Evolutionary conservation across 345 rosid genomes (phyloP), one percentile per base, ranked within the genome.

Genomic region (Citrus unshiu): DNA sequence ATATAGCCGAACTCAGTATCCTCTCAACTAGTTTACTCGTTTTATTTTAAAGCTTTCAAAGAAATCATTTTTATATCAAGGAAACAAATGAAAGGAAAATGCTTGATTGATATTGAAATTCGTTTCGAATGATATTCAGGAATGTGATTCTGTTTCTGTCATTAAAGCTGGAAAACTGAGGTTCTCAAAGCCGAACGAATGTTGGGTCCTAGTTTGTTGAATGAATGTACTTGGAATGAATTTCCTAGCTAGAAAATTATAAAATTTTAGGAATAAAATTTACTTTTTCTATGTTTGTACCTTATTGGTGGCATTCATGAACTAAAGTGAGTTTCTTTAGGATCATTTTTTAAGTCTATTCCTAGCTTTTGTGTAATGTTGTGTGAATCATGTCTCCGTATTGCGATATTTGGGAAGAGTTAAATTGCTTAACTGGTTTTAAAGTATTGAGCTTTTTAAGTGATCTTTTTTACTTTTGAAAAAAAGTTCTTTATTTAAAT

Each of bases 101-200:
- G 7, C 57, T 16, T 51, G 22, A 51, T 16, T 16, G 57, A 51
- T 14, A 60, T 49, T 61, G 79, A 72, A 56, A 43, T 77, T 74
- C 8, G 19, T 82, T 79, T 70, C 74, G 75, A 39, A 37, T 37
- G 39, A 37, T 37, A 7, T 39, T 39, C 43, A 39, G 0, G 0
- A 39, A 8, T 56, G 4, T 37, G 16, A 14, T 24, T 82, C 83
- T 49, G 88, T 95, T 74, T 83, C 90, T 69, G 97, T 88, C 18
- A 83, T 83, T 80, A 92, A 87, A 81, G 93, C 92, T 56, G 98
- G 98, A 75, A 92, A 88, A 76, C 85, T 95, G 60, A 87, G 86
- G 78, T 89, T 87, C 83, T 83, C 91, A 0, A 95, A 87, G 85
- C 98, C 90, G 59, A 90, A 88, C 80, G 57, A 57, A 57, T 58